phyloP scores from a whole-genome alignment of 805 yeast genomes.

The Candida corydali region DNA sequence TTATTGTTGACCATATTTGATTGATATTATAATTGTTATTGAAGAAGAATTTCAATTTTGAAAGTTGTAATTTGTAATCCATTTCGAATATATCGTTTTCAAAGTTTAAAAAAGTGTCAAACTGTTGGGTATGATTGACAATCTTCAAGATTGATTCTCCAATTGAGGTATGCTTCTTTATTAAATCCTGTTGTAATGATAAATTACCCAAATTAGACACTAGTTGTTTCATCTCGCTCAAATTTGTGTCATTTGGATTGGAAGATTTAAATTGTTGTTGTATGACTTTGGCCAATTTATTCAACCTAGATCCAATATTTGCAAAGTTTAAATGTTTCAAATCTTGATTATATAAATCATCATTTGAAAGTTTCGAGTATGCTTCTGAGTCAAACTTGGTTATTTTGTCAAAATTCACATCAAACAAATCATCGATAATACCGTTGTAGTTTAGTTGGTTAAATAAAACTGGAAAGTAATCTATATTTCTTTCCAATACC shows the following conservation, averaged over 20 bases:
- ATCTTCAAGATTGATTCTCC: constrained; percentile 59
- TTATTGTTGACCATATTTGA: constrained; percentile 49
- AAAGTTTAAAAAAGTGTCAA: constrained; percentile 49
- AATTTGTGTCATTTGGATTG: constrained; percentile 9
- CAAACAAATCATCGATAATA: constrained; percentile 67
- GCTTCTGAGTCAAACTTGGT: constrained; percentile 10
- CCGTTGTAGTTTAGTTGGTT: constrained; percentile 83
- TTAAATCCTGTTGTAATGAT: constrained; percentile 61
- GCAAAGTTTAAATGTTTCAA: constrained; percentile 73
- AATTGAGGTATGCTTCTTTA: constrained; percentile 70
- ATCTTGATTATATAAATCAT: constrained; percentile 23
- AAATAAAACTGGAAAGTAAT: constrained; percentile 64
- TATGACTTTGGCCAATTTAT: constrained; percentile 63
- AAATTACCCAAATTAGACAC: constrained; percentile 67
- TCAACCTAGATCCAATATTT: constrained; percentile 69
- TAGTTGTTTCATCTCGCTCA: constrained; percentile 58
- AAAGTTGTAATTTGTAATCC: constrained; percentile 31
- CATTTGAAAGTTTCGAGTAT: constrained; percentile 7
- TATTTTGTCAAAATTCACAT: constrained; percentile 39
- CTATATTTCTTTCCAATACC: constrained; percentile 75
- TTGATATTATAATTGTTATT: constrained; percentile 29
- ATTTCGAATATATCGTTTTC: constrained; percentile 65
- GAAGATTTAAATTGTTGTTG: constrained; percentile 52
- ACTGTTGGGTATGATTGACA: constrained; percentile 32
- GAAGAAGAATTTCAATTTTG: constrained; percentile 35